Evolutionary conservation across 352 stramenopile genomes (phyloP), one percentile per base, ranked within the genome.

Genomic region (Pythium dissotocum): DNA sequence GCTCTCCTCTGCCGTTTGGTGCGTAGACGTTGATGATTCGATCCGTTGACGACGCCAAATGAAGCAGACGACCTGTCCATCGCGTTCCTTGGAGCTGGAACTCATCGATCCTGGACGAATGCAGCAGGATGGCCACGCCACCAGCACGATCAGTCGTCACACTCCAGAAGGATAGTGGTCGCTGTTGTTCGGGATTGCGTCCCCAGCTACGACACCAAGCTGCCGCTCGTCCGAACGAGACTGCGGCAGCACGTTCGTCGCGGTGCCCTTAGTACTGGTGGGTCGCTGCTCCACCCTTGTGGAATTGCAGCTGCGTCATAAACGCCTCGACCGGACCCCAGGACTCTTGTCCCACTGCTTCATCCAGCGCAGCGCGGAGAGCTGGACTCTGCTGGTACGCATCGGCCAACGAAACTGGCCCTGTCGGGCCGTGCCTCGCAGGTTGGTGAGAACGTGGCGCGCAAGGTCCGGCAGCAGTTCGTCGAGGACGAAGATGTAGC

Each of bases 181-280:
- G 1, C 6, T 5, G 7, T 32, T 9, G 6, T 4, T 53, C 46
- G 6, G 21, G 18, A 32, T 30, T 7, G n/a, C 7, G 46, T 4
- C 40, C 40, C 57, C 57, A 63, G 4, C 28, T n/a, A n/a, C n/a
- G n/a, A n/a, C n/a, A n/a, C n/a, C n/a, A n/a, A 42, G 35, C 35
- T 14, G 35, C 12, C 35, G 35, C 7, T 42, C 35, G 35, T 42
- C 35, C 12, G 35, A 9, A 14, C 8, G 7, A 2, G 35, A 42
- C 35, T 9, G 8, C 35, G 6, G 12, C 35, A 14, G 35, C 35
- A 0, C 1, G 7, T 9, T 9, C 35, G 12, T 14, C 35, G 40
- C 40, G 40, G 40, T 48, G 40, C 40, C 40, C 40, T 48, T 48
- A 48, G 40, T 48, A 48, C 40, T 48, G 40, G 40, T 16, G 14